Conservation (phyloP, 345 rosid species). For the Barbarea vulgaris region DNA sequence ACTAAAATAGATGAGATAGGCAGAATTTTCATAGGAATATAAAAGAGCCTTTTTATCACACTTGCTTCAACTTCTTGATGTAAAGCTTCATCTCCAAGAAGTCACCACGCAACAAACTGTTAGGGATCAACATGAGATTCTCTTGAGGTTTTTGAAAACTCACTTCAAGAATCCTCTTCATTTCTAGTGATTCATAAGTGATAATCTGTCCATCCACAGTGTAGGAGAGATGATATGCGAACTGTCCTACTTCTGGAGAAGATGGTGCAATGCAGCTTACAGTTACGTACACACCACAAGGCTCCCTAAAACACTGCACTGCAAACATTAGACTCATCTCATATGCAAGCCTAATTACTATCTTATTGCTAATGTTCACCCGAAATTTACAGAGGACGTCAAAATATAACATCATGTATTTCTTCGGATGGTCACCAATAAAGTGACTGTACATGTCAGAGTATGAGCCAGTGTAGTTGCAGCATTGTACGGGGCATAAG, state of each 20-base stretch:
- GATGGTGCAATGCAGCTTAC: slow-evolving; percentile 17
- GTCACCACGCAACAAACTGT: not conserved
- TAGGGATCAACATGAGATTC: not conserved
- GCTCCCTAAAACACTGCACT: not conserved
- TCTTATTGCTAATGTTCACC: not conserved
- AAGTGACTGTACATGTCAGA: slow-evolving; percentile 39
- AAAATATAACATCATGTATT: not conserved
- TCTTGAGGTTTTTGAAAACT: not conserved
- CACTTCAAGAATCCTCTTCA: slow-evolving; percentile 4
- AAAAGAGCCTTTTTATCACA: not conserved
- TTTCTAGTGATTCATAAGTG: not conserved
- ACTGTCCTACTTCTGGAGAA: not conserved
- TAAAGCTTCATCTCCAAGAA: not conserved
- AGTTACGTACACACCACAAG: not conserved
- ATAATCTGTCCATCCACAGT: not conserved
- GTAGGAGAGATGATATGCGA: not conserved
- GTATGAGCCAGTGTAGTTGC: slow-evolving; percentile 24
- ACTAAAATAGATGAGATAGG: no score
- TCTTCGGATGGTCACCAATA: not conserved
- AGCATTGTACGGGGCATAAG: slow-evolving; percentile 46
- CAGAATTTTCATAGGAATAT: no score
- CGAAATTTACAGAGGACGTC: accelerated
- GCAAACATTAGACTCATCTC: not conserved
- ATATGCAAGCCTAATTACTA: not conserved
- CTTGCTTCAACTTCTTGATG: not conserved